These are phyloP conservation scores for Teunomyces panamensis DNA, from an alignment of 805 yeast species.

Conservation along the genomic window DNA sequence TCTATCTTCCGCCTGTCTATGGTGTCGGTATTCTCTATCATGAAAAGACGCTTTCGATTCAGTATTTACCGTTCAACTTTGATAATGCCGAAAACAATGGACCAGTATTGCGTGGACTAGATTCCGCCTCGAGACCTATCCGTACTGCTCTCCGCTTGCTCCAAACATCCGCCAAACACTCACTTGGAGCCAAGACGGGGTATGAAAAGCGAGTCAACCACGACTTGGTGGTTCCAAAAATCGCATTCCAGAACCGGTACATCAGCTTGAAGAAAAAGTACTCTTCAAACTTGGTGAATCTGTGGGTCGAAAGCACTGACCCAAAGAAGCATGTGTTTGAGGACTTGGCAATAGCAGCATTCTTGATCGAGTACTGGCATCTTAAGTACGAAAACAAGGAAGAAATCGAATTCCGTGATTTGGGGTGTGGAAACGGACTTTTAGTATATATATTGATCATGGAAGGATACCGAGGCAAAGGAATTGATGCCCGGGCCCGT, in stretches of 20 bases:
- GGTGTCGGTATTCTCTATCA: constrained; percentile 70
- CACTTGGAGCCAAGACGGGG: constrained; percentile 78
- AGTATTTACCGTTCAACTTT: constrained; percentile 62
- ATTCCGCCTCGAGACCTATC: constrained; percentile 57
- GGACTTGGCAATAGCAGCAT: constrained; percentile 94
- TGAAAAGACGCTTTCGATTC: constrained; percentile 55
- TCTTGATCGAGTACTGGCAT: constrained; percentile 82
- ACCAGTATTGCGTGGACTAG: constrained; percentile 26
- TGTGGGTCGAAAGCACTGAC: constrained; percentile 93
- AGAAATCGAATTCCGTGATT: constrained; percentile 71
- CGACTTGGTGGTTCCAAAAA: constrained; percentile 80
- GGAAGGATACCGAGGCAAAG: constrained; percentile 83
- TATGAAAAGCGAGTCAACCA: constrained; percentile 87
- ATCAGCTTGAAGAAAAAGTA: constrained; percentile 78
- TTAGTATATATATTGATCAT: constrained; percentile 66
- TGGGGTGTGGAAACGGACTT: constrained; percentile 95
- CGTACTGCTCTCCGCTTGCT: constrained; percentile 80
- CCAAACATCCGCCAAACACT: constrained; percentile 79
- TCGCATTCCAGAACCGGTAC: constrained; percentile 78
- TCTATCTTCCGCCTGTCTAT: constrained; percentile 81
- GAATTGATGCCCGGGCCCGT: constrained; percentile 85
- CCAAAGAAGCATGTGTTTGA: constrained; percentile 95
- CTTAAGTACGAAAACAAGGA: constrained; percentile 35
- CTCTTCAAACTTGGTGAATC: constrained; percentile 67
- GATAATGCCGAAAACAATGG: constrained; percentile 16